A percentile compares a stretch with the other conserved stretches of the same genome.
Evolutionary conservation across 2,329 filamentous ascomycete genomes (phyloP).

Genomic region (Aspergillus flavus): DNA sequence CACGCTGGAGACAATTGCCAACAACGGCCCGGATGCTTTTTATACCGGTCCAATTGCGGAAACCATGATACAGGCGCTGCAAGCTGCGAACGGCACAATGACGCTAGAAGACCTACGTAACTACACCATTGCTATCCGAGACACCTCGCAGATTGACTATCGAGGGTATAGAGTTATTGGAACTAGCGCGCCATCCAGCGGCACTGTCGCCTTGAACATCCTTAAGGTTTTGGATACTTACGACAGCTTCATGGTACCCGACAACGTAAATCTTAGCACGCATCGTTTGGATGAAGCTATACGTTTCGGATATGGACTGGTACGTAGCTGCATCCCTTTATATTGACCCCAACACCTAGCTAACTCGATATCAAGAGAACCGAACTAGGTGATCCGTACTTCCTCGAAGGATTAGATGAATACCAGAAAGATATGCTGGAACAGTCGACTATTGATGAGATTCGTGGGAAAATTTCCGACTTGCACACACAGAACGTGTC

Average conservation of each 20-base stretch:
- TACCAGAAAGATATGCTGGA: slow-evolving; percentile 72
- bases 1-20: slow-evolving; percentile 76
- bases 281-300: slow-evolving; percentile 88
- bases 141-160: slow-evolving; percentile 66
- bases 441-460: slow-evolving; percentile 58
- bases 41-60: slow-evolving; percentile 74
- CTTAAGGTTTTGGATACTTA: slow-evolving; percentile 86
- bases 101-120: slow-evolving; percentile 74
- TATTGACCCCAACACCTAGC: neutral
- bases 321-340: slow-evolving; percentile 17
- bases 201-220: slow-evolving; percentile 71
- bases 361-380: slow-evolving; percentile 56
- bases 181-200: slow-evolving; percentile 73
- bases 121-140: slow-evolving; percentile 69
- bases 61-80: slow-evolving; percentile 70
- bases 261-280: slow-evolving; percentile 66
- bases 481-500: slow-evolving; percentile 69
- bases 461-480: slow-evolving; percentile 72
- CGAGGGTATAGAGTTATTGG: slow-evolving; percentile 69
- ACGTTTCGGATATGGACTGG: slow-evolving; percentile 78
- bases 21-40: slow-evolving; percentile 71
- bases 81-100: slow-evolving; percentile 77
- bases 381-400: slow-evolving; percentile 81
- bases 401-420: slow-evolving; percentile 62
- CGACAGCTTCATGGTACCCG: slow-evolving; percentile 60